phyloP scores from a whole-genome alignment of 306 rosid species.

The Sicyos baderoa region DNA sequence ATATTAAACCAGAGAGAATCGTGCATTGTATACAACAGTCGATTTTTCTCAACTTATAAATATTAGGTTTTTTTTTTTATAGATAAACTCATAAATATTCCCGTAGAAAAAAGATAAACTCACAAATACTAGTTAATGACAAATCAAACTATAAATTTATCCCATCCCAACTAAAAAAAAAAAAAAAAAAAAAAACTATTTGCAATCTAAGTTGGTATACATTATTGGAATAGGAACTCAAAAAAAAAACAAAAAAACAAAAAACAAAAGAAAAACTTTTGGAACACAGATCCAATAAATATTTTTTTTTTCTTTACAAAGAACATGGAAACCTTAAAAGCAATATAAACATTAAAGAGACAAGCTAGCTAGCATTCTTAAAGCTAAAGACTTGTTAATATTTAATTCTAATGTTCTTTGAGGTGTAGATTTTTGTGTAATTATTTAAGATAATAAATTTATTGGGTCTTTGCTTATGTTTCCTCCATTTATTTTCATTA shows the following conservation, averaged over 20 bases:
- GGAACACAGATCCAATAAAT: slow-evolving; percentile 2
- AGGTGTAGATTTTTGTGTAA: not conserved
- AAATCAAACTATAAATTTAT: not conserved
- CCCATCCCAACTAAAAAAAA: not conserved
- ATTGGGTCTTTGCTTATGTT: not conserved
- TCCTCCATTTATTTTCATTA: slow-evolving; percentile 9
- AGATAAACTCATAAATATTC: too few relatives aligned
- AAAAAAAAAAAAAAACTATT: not conserved
- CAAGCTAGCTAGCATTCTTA: slow-evolving; percentile 28
- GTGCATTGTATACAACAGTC: not conserved
- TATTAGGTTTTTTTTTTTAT: too few relatives aligned
- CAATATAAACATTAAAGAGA: slow-evolving; percentile 1
- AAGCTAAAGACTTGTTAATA: not conserved
- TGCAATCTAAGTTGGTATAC: not conserved
- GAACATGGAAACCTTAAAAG: slow-evolving; percentile 8
- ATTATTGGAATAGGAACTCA: not conserved
- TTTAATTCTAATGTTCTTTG: not conserved
- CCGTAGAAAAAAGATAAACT: too few relatives aligned
- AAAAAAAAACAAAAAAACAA: too few relatives aligned
- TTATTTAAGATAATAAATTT: not conserved
- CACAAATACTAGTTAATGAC: not conserved
- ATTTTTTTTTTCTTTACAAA: not conserved
- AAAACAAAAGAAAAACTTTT: too few relatives aligned
- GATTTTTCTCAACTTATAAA: not conserved
- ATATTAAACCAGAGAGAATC: too few relatives aligned